phyloP scores from a whole-genome alignment of 768 basidiomycete species.

The Boletellus ananiceps region DNA sequence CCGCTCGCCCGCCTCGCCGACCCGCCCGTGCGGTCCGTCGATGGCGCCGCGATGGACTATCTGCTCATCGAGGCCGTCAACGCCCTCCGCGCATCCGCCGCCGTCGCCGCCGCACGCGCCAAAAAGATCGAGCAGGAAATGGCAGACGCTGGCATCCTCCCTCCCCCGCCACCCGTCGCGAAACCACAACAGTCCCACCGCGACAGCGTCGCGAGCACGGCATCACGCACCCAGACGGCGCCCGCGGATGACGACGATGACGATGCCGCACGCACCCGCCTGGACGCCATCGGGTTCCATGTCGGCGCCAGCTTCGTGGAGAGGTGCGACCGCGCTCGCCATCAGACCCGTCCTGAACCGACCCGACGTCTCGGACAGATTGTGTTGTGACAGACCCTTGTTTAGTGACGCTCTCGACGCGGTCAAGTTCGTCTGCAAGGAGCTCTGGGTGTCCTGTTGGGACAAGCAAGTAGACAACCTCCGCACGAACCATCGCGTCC shows the following conservation, averaged over 20 bases:
- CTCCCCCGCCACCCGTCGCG: conserved; percentile 40
- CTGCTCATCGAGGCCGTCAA: conserved; percentile 79
- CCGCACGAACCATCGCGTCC: conserved; percentile 87
- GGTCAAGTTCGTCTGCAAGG: conserved; percentile 95
- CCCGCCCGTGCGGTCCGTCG: conserved; percentile 56
- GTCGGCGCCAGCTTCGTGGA: conserved; percentile 86
- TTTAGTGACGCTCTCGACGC: conserved; percentile 83
- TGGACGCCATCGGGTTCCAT: conserved; percentile 82
- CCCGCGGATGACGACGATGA: conserved; percentile 45
- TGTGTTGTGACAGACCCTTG: conserved; percentile 69
- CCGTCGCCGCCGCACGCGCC: conserved; percentile 61
- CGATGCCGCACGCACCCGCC: conserved; percentile 57
- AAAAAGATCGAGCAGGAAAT: conserved; percentile 74
- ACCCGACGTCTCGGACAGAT: conserved; percentile 36
- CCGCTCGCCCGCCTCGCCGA: conserved; percentile 50
- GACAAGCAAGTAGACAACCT: conserved; percentile 95
- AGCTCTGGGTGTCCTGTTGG: conserved; percentile 89
- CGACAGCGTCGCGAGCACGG: conserved; percentile 34
- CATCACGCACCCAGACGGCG: conserved; percentile 11
- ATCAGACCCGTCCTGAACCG: background rate
- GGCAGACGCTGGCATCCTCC: conserved; percentile 71
- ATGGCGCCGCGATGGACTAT: conserved; percentile 75
- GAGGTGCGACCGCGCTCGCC: conserved; percentile 44
- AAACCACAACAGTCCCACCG: conserved; percentile 31
- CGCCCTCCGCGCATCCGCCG: conserved; percentile 69